Conservation (phyloP, 2,329 filamentous ascomycete genomes). For the Tolypocladium nubicola region DNA sequence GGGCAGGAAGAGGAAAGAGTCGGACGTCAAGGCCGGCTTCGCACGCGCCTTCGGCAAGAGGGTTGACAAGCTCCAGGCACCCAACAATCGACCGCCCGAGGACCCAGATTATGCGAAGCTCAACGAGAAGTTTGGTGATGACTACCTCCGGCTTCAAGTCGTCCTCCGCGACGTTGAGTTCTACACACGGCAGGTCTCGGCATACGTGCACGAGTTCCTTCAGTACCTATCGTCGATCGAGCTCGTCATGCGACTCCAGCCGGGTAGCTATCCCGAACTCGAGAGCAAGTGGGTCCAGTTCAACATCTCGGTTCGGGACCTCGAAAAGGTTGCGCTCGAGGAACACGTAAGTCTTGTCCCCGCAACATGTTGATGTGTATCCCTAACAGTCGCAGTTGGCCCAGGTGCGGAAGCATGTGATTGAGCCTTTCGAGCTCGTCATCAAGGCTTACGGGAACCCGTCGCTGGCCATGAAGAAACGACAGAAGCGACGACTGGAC, state of each 20-base stretch:
- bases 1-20: slow-evolving; percentile 74
- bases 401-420: slow-evolving; percentile 69
- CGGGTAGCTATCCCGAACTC: slow-evolving; percentile 68
- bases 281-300: slow-evolving; percentile 94
- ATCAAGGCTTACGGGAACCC: slow-evolving; percentile 76
- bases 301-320: slow-evolving; percentile 75
- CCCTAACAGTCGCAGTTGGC: slow-evolving; percentile 29
- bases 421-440: slow-evolving; percentile 70
- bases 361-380: neutral
- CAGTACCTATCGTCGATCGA: slow-evolving; percentile 76
- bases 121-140: slow-evolving; percentile 80
- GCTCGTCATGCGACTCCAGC: slow-evolving; percentile 62
- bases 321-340: slow-evolving; percentile 72
- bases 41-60: slow-evolving; percentile 85
- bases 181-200: slow-evolving; percentile 72
- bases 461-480: slow-evolving; percentile 84
- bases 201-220: slow-evolving; percentile 72
- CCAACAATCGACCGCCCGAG: slow-evolving; percentile 52
- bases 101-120: slow-evolving; percentile 73
- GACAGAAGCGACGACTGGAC: slow-evolving; percentile 83
- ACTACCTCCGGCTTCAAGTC: slow-evolving; percentile 85
- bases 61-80: slow-evolving; percentile 70
- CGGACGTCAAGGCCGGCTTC: slow-evolving; percentile 73
- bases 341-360: slow-evolving; percentile 58
- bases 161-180: slow-evolving; percentile 89